phyloP scores from a whole-genome alignment of 768 basidiomycete genomes.

The Steccherinum ochraceum region DNA sequence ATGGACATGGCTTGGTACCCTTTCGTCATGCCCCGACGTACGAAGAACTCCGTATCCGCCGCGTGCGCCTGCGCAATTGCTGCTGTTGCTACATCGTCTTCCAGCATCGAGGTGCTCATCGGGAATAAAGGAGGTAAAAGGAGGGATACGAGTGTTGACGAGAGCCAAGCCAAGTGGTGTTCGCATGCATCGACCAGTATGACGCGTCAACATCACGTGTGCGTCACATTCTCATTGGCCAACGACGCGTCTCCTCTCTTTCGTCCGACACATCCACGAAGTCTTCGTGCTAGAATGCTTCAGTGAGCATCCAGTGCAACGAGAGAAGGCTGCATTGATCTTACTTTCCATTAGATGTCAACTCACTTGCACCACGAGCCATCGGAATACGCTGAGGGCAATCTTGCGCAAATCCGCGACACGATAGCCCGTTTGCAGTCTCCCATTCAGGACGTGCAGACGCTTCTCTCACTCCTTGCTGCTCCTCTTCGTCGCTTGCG shows the following conservation, averaged over 20 bases:
- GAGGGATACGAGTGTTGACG: not conserved
- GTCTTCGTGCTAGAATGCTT: no score
- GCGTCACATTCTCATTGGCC: not conserved
- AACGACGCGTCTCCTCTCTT: no score
- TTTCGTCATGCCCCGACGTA: slow-evolving; percentile 56
- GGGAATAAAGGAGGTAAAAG: not conserved
- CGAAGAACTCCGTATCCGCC: slow-evolving; percentile 59
- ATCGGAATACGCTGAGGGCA: slow-evolving; percentile 13
- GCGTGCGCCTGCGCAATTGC: slow-evolving; percentile 28
- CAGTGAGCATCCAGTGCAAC: no score
- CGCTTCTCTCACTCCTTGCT: slow-evolving; percentile 49
- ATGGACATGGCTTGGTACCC: slow-evolving; percentile 67
- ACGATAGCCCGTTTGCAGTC: slow-evolving; percentile 22
- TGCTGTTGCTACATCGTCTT: slow-evolving; percentile 17
- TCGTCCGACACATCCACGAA: no score
- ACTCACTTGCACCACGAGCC: not conserved
- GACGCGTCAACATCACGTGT: not conserved
- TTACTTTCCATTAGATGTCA: not conserved
- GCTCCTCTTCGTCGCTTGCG: slow-evolving; percentile 51
- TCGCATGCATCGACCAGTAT: no score
- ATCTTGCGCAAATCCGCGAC: slow-evolving; percentile 20
- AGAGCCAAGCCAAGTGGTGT: no score
- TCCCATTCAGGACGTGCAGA: slow-evolving; percentile 38
- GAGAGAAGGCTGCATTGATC: no score
- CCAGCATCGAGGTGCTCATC: slow-evolving; percentile 12